Evolutionary conservation across 805 yeast genomes (phyloP).

Genomic region (Debaryomyces maramus): DNA sequence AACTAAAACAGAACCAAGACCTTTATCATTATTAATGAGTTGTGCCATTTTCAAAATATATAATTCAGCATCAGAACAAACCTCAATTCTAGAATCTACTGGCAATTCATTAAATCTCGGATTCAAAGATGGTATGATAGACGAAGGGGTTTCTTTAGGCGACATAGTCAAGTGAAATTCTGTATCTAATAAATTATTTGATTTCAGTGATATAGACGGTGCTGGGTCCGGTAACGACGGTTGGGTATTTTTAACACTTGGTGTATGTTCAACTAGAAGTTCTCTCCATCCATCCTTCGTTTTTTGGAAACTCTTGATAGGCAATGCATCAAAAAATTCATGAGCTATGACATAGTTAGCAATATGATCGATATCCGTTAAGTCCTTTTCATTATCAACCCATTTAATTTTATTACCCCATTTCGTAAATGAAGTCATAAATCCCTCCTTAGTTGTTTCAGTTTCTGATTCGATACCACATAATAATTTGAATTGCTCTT

Average conservation of each 20-base stretch:
- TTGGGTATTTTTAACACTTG: conserved; percentile 37
- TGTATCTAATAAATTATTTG: conserved; percentile 17
- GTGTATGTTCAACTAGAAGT: conserved; percentile 59
- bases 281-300: conserved; percentile 79
- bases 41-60: conserved; percentile 55
- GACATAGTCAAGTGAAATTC: conserved; percentile 58
- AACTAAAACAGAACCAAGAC: conserved; percentile 63
- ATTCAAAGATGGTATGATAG: conserved; percentile 53
- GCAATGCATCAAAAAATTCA: conserved; percentile 86
- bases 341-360: conserved; percentile 76
- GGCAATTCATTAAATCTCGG: conserved; percentile 55
- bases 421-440: conserved; percentile 38
- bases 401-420: conserved; percentile 59
- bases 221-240: conserved; percentile 22
- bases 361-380: conserved; percentile 19
- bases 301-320: conserved; percentile 66
- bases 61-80: conserved; percentile 71
- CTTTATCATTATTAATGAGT: conserved; percentile 38
- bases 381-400: conserved; percentile 59
- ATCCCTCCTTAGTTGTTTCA: conserved; percentile 29
- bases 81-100: conserved; percentile 60
- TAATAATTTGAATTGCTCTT: conserved; percentile 52
- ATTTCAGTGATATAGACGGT: conserved; percentile 11
- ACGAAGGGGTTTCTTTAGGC: conserved; percentile 61
- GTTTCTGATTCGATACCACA: conserved; percentile 34